These are phyloP conservation scores for Raphanus raphanistrum DNA, from an alignment of 345 rosid species.

Conservation along the genomic window DNA sequence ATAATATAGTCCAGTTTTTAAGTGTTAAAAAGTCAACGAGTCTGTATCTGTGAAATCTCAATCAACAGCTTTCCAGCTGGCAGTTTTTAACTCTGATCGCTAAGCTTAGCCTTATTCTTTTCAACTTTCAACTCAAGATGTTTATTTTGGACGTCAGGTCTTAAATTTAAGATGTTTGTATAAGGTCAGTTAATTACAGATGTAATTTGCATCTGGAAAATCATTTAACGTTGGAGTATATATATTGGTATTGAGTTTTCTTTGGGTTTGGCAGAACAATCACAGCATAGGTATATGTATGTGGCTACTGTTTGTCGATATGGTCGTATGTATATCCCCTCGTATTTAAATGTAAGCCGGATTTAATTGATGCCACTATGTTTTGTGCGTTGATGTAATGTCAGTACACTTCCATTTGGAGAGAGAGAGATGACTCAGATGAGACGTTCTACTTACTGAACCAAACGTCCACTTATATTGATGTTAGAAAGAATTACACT, in stretches of 20 bases:
- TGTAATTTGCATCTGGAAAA: not conserved
- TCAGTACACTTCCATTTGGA: not conserved
- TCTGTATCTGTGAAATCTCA: constrained; percentile 29
- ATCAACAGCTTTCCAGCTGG: constrained; percentile 34
- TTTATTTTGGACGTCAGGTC: not conserved
- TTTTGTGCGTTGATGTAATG: not conserved
- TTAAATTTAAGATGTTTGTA: not conserved
- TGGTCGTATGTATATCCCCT: not conserved
- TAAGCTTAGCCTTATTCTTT: constrained; percentile 26
- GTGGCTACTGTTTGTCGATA: not conserved
- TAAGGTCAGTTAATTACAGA: not conserved
- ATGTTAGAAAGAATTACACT: not conserved
- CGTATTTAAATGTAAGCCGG: not conserved
- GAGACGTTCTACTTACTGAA: not conserved
- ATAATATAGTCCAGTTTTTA: not conserved
- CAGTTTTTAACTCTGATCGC: constrained; percentile 23
- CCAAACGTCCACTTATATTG: not conserved
- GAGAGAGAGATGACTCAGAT: not conserved
- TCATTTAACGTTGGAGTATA: not conserved
- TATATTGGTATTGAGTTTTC: not conserved
- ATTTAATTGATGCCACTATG: not conserved
- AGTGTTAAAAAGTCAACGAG: constrained; percentile 25
- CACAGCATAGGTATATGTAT: not conserved
- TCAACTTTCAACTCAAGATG: constrained; percentile 13
- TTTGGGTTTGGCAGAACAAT: constrained; percentile 1